These are phyloP conservation scores for Parasitella parasitica DNA, from an alignment of 371 early-diverging fungal genomes.

Conservation along the genomic window DNA sequence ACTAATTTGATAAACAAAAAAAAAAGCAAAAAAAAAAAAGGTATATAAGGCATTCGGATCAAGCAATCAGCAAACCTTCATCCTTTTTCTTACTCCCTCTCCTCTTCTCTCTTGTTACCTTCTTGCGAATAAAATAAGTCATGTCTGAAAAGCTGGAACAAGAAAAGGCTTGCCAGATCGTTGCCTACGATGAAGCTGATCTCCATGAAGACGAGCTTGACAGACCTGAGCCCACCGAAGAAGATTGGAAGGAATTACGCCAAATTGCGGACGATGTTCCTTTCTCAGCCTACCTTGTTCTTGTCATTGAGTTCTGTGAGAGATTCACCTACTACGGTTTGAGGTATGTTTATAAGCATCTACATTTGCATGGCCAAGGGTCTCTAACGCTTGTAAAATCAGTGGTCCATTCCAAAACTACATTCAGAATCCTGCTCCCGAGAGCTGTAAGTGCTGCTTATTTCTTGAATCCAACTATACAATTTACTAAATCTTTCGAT, in stretches of 20 bases:
- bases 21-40: not conserved
- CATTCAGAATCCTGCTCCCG: constrained; percentile 53
- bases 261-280: constrained; percentile 45
- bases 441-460: constrained; percentile 27
- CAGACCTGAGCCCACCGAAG: constrained; percentile 43
- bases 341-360: too few species aligned
- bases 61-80: not conserved
- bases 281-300: constrained; percentile 43
- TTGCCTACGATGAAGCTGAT: constrained; percentile 7
- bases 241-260: constrained; percentile 38
- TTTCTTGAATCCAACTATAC: not conserved
- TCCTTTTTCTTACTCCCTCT: not conserved
- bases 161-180: constrained; percentile 3
- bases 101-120: not conserved
- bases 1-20: not conserved
- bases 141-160: constrained; percentile 22
- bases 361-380: too few species aligned
- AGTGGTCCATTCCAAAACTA: constrained; percentile 67
- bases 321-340: constrained; percentile 70
- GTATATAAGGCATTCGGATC: not conserved
- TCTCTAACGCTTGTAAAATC: too few species aligned
- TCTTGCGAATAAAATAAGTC: not conserved
- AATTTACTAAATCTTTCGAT: not conserved
- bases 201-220: constrained; percentile 8
- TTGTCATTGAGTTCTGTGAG: constrained; percentile 58